Percentiles rank a stretch among this genome's conserved stretches.
Evolutionary conservation across 2,329 filamentous ascomycete species (phyloP).

Genomic region (Penicillium janthinellum): DNA sequence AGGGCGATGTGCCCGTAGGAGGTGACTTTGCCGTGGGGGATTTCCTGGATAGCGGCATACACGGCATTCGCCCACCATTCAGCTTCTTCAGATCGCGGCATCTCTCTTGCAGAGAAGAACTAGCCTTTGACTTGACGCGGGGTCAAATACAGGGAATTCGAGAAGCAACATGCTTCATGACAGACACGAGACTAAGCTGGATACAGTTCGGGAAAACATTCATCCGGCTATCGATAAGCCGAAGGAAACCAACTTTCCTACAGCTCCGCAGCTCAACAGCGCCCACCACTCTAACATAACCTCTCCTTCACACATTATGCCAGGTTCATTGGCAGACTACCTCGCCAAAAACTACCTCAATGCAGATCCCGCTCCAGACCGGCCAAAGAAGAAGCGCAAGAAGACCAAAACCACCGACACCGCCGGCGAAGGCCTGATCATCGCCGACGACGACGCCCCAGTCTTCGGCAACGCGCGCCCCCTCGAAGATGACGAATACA

Average conservation of each 20-base stretch:
- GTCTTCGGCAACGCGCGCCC: slow-evolving; percentile 35
- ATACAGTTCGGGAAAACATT: slow-evolving; percentile 28
- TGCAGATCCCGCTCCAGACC: slow-evolving; percentile 55
- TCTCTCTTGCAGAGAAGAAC: slow-evolving; percentile 17
- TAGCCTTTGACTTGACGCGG: neutral
- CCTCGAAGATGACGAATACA: slow-evolving; percentile 41
- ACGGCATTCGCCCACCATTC: slow-evolving; percentile 62
- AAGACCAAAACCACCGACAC: slow-evolving; percentile 52
- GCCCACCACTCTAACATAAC: neutral
- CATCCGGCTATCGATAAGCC: slow-evolving; percentile 26
- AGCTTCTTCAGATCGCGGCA: slow-evolving; percentile 52
- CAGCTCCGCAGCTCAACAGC: neutral
- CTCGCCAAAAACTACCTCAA: slow-evolving; percentile 89
- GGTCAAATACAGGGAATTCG: neutral
- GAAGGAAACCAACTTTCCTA: slow-evolving; percentile 9
- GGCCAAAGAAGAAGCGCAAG: slow-evolving; percentile 61
- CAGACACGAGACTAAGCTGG: slow-evolving; percentile 6
- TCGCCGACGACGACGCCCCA: slow-evolving; percentile 46
- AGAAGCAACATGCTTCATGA: neutral
- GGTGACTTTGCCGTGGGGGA: slow-evolving; percentile 81
- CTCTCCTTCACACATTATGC: slow-evolving; percentile 14
- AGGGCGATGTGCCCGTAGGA: slow-evolving; percentile 76
- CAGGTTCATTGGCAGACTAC: slow-evolving; percentile 70
- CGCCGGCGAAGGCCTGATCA: slow-evolving; percentile 43
- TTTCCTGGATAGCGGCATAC: slow-evolving; percentile 81